These are phyloP conservation scores for Aphanoascus verrucosus DNA, from an alignment of 2,329 filamentous ascomycete genomes.

Conservation along the genomic window DNA sequence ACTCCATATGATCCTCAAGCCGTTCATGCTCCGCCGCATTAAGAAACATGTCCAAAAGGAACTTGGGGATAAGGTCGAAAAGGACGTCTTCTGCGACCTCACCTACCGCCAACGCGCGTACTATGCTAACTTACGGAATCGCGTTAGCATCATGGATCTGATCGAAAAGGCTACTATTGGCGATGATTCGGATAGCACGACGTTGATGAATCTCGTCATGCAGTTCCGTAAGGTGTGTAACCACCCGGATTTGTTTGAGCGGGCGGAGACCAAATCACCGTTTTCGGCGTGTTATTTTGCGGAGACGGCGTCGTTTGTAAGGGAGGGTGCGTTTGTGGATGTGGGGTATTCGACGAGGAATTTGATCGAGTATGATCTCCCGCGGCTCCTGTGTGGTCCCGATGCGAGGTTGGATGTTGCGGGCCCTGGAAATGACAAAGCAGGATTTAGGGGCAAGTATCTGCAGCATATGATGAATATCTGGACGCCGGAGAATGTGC, in stretches of 20 bases:
- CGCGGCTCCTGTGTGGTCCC: constrained; percentile 70
- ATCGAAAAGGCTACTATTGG: constrained; percentile 94
- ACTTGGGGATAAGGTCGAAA: constrained; percentile 94
- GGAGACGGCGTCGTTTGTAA: constrained; percentile 88
- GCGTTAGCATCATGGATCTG: constrained; percentile 97
- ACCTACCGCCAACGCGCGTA: constrained; percentile 92
- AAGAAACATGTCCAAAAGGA: constrained; percentile 99
- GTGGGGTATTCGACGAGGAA: constrained; percentile 83
- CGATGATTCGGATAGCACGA: constrained; percentile 88
- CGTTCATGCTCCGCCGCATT: constrained; percentile 98
- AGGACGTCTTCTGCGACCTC: constrained; percentile 91
- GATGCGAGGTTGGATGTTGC: constrained; percentile 65
- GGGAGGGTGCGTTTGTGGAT: constrained; percentile 68
- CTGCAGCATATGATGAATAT: constrained; percentile 79
- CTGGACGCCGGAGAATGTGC: constrained; percentile 71
- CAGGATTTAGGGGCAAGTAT: constrained; percentile 71
- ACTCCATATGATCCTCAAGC: constrained; percentile 97
- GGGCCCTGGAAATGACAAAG: constrained; percentile 59
- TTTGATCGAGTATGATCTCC: constrained; percentile 72
- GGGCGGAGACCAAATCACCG: constrained; percentile 80
- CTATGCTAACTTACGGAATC: constrained; percentile 84
- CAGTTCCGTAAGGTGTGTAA: constrained; percentile 99
- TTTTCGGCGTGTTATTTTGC: constrained; percentile 78
- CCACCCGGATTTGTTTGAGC: constrained; percentile 92
- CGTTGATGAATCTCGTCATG: constrained; percentile 98